These are phyloP conservation scores for Cadophora sp. DNA, from an alignment of 2,329 filamentous ascomycete species.

Conservation along the genomic window DNA sequence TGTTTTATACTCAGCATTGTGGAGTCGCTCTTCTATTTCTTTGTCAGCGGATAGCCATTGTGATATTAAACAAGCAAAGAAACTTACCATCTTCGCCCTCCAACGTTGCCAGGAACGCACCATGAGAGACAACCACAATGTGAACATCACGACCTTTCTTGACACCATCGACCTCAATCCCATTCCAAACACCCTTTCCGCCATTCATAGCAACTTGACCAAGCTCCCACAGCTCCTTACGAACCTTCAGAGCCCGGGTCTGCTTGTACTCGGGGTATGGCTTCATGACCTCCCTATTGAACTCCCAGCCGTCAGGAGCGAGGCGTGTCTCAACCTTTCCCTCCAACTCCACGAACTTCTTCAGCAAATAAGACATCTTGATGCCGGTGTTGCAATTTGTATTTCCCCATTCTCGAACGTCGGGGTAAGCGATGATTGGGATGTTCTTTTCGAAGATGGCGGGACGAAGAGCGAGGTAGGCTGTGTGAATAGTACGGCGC, in stretches of 20 bases:
- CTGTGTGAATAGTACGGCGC: slow-evolving; percentile 7
- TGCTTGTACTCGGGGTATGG: not conserved
- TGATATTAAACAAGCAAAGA: not conserved
- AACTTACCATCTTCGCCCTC: not conserved
- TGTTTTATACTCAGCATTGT: slow-evolving; percentile 8
- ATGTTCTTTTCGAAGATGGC: not conserved
- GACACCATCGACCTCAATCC: slow-evolving; percentile 5
- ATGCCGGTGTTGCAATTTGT: not conserved
- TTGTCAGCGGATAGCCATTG: not conserved
- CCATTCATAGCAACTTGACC: not conserved
- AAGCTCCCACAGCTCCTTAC: slow-evolving; percentile 7
- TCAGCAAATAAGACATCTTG: not conserved
- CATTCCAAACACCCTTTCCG: slow-evolving; percentile 2
- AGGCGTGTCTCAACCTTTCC: not conserved
- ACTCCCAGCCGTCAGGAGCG: slow-evolving; percentile 8
- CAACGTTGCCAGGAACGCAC: slow-evolving; percentile 2
- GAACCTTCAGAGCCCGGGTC: not conserved
- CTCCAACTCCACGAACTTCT: not conserved
- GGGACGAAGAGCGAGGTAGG: not conserved
- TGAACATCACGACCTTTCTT: not conserved
- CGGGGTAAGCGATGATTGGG: slow-evolving; percentile 11
- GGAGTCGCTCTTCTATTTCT: not conserved
- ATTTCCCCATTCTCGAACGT: slow-evolving; percentile 13
- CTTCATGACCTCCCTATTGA: not conserved
- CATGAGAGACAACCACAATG: slow-evolving; percentile 15